Evolutionary conservation across 1,139 yeast species (phyloP).

Genomic region (Wickerhamomyces sp.): DNA sequence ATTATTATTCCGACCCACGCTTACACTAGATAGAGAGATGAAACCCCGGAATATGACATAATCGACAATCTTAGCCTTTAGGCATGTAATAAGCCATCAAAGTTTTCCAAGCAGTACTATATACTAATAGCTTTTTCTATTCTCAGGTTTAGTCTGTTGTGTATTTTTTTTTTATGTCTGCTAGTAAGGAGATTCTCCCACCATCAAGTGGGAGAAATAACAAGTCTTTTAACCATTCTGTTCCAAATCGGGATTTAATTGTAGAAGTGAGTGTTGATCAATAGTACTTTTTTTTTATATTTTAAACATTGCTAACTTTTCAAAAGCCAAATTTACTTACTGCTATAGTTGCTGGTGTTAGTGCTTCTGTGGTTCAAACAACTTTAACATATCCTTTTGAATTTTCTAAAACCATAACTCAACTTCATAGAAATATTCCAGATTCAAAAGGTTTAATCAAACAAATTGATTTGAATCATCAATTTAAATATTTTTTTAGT

Average conservation of each 20-base stretch:
- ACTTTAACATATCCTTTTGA: conserved; percentile 81
- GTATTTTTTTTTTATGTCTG: too few species aligned
- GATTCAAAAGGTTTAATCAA: conserved; percentile 29
- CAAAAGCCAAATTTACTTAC: conserved; percentile 37
- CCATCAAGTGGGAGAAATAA: neutral
- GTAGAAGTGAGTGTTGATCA: conserved; percentile 10
- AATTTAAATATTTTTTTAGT: conserved; percentile 49
- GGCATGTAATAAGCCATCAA: too few species aligned
- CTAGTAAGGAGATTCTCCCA: neutral
- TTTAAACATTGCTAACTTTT: neutral
- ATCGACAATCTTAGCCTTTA: too few species aligned
- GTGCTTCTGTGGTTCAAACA: conserved; percentile 71
- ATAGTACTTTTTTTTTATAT: too few species aligned
- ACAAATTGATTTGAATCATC: conserved; percentile 35
- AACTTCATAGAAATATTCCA: conserved; percentile 45
- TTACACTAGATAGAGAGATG: too few species aligned
- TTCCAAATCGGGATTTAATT: conserved; percentile 14
- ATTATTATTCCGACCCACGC: too few species aligned
- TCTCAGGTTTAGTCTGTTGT: too few species aligned
- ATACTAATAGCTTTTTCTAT: too few species aligned
- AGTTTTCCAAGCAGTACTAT: too few species aligned
- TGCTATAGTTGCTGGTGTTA: conserved; percentile 69
- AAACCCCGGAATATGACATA: too few species aligned
- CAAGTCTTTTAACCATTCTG: neutral
- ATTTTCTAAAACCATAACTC: conserved; percentile 69